Conservation (phyloP, 768 basidiomycete species). For the Termitomyces sp. region DNA sequence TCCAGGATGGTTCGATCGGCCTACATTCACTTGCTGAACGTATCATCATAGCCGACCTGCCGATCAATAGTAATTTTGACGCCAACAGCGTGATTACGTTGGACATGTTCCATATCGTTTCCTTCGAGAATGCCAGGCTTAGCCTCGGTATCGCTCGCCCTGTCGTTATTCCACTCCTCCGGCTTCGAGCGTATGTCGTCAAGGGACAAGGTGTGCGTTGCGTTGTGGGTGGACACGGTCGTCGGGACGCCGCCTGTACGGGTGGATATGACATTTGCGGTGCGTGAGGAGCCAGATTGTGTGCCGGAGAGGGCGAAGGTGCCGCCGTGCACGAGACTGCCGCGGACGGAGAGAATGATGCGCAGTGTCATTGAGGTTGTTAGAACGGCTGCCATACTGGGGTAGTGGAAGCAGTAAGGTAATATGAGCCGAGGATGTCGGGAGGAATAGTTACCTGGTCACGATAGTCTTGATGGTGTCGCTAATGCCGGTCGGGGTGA, state of each 20-base stretch:
- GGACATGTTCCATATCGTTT: conserved; percentile 19
- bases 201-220: conserved; percentile 44
- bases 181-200: conserved; percentile 47
- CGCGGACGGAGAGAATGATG: conserved; percentile 78
- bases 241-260: conserved; percentile 34
- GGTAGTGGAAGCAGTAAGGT: neutral
- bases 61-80: conserved; percentile 56
- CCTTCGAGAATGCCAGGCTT: conserved; percentile 30
- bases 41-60: conserved; percentile 44
- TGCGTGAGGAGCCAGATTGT: conserved; percentile 37
- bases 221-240: conserved; percentile 28
- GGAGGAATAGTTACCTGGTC: conserved; percentile 36
- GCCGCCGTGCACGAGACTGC: conserved; percentile 67
- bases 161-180: conserved; percentile 41
- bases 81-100: conserved; percentile 25
- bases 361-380: conserved; percentile 87
- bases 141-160: conserved; percentile 36
- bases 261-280: conserved; percentile 45
- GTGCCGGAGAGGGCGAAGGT: conserved; percentile 55
- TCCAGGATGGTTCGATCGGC: neutral
- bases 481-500: conserved; percentile 48
- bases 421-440: neutral
- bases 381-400: conserved; percentile 77
- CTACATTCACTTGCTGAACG: conserved; percentile 9
- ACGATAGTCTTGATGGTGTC: conserved; percentile 82